Percentiles rank a stretch among this genome's conserved stretches.
Evolutionary conservation across 208 protist genomes (phyloP).

Genomic region (Crithidia sp.): DNA sequence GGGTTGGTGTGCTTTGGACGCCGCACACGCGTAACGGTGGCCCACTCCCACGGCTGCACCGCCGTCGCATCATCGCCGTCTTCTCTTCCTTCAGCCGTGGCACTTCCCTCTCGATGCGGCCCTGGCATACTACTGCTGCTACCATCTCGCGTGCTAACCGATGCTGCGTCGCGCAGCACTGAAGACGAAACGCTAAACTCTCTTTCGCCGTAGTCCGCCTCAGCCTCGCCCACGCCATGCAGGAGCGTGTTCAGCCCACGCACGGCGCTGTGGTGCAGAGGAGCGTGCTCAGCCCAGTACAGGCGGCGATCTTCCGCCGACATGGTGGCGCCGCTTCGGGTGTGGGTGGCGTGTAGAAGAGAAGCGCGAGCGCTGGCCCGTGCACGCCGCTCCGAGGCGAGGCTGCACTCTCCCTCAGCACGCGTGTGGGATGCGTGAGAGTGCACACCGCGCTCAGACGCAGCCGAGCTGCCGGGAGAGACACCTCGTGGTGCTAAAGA

Average conservation of each 20-base stretch:
- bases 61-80: no score
- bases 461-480: neutral
- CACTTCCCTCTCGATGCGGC: no score
- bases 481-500: neutral
- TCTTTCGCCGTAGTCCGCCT: neutral
- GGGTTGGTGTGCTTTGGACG: no score
- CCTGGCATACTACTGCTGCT: no score
- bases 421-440: neutral
- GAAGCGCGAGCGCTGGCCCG: conserved; percentile 6
- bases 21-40: no score
- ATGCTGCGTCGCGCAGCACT: neutral
- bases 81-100: no score
- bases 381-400: neutral
- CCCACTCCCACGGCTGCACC: no score
- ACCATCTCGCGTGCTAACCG: neutral
- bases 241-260: conserved; percentile 28
- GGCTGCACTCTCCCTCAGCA: neutral
- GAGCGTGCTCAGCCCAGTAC: conserved; percentile 32
- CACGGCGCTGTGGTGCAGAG: conserved; percentile 14
- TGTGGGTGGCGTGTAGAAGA: conserved; percentile 9
- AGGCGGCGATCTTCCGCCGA: conserved; percentile 5
- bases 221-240: conserved; percentile 27
- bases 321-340: conserved; percentile 3
- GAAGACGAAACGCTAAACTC: neutral
- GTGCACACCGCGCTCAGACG: neutral